phyloP scores from a whole-genome alignment of 306 rosid genomes.

The Vigna unguiculata region DNA sequence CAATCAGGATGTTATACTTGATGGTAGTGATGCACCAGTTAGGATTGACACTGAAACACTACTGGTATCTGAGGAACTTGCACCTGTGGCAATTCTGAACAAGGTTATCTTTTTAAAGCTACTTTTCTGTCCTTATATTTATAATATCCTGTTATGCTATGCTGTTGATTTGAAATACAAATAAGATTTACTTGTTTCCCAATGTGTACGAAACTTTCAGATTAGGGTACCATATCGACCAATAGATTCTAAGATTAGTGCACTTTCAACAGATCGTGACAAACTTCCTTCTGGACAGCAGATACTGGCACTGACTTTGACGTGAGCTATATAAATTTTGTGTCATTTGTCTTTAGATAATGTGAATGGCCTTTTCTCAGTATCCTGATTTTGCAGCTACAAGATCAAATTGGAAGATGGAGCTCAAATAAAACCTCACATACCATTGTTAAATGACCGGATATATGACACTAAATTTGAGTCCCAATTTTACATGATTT shows the following conservation, averaged over 20 bases:
- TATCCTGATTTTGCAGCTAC: constrained; percentile 70
- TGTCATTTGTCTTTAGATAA: constrained; percentile 41
- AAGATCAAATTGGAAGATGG: constrained; percentile 92
- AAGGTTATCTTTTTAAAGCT: constrained; percentile 64
- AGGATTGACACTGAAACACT: constrained; percentile 89
- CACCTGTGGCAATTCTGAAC: constrained; percentile 83
- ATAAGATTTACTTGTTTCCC: constrained; percentile 30
- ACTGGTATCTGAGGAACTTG: constrained; percentile 81
- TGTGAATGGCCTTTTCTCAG: constrained; percentile 27
- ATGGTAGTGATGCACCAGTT: constrained; percentile 94
- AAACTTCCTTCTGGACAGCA: constrained; percentile 92
- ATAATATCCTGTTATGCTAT: constrained; percentile 29
- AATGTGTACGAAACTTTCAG: constrained; percentile 58
- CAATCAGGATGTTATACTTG: constrained; percentile 73
- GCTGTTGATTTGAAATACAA: constrained; percentile 22
- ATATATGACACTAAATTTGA: constrained; percentile 91
- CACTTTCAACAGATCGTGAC: constrained; percentile 86
- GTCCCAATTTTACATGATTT: constrained; percentile 95
- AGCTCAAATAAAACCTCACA: constrained; percentile 83
- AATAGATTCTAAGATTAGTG: constrained; percentile 70
- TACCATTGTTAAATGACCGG: constrained; percentile 83
- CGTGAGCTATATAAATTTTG: constrained; percentile 59
- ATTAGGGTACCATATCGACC: constrained; percentile 87
- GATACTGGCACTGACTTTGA: constrained; percentile 83
- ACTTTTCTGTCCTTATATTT: constrained; percentile 3